Percentiles rank a stretch among this genome's conserved stretches.
Evolutionary conservation across 1,139 yeast genomes (phyloP).

Genomic region (Sugiyamaella neomexicana): DNA sequence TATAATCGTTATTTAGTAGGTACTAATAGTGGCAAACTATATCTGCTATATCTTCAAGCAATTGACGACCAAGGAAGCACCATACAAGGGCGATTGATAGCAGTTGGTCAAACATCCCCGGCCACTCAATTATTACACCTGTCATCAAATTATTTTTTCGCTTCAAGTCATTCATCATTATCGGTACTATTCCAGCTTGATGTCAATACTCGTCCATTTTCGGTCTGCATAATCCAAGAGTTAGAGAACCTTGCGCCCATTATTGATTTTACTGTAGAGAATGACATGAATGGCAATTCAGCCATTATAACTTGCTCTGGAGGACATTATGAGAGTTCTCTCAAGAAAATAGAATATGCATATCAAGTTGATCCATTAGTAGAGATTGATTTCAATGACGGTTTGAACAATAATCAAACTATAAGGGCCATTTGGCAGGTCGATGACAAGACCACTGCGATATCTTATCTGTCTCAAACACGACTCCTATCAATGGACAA

Average conservation of each 20-base stretch:
- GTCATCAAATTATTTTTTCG: conserved; percentile 25
- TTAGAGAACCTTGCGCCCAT: conserved; percentile 20
- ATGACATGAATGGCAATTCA: conserved; percentile 9
- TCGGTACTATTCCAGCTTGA: conserved; percentile 23
- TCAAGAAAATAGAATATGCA: conserved; percentile 15
- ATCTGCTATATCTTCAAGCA: conserved; percentile 14
- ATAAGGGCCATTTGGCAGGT: conserved; percentile 13
- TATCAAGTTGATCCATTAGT: conserved; percentile 6
- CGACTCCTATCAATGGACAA: conserved; percentile 15
- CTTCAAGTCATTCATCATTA: conserved; percentile 23
- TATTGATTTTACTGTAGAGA: conserved; percentile 13
- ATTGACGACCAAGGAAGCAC: conserved; percentile 1
- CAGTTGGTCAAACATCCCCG: conserved; percentile 22
- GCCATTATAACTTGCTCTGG: conserved; percentile 17
- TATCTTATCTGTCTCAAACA: conserved; percentile 6
- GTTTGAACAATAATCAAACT: background rate
- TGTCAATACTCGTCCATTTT: background rate
- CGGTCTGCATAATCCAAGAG: conserved; percentile 10
- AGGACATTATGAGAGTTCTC: conserved; percentile 6
- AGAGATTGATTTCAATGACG: conserved; percentile 5
- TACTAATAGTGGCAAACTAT: conserved; percentile 19
- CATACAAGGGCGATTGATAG: conserved; percentile 12
- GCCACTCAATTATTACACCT: conserved; percentile 23
- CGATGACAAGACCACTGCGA: background rate
- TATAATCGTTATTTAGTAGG: conserved; percentile 19